These are phyloP conservation scores for Tulasnella sp. DNA, from an alignment of 768 basidiomycete genomes.

Conservation along the genomic window DNA sequence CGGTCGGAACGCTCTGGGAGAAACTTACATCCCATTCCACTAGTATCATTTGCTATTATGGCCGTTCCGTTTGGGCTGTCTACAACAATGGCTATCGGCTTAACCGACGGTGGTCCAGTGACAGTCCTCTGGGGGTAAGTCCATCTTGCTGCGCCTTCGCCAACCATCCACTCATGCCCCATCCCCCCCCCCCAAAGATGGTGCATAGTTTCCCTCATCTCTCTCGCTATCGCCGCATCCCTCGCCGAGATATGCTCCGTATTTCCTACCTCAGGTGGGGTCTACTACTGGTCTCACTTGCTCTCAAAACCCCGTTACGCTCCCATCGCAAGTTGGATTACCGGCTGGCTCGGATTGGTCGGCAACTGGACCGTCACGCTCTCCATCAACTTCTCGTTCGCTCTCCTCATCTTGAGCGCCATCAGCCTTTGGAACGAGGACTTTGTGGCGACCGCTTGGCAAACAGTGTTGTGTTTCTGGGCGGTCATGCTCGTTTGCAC, in stretches of 20 bases:
- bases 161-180: not conserved
- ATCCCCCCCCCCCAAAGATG: not conserved
- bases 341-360: conserved; percentile 64
- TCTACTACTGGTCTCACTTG: conserved; percentile 54
- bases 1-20: not conserved
- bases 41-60: conserved; percentile 17
- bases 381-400: conserved; percentile 62
- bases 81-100: conserved; percentile 21
- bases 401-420: conserved; percentile 58
- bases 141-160: not conserved
- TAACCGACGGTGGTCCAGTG: conserved; percentile 21
- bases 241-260: conserved; percentile 23
- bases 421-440: conserved; percentile 54
- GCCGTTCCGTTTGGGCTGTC: conserved; percentile 16
- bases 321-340: conserved; percentile 57
- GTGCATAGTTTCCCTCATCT: conserved; percentile 22
- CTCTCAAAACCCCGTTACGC: conserved; percentile 51
- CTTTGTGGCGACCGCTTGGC: conserved; percentile 56
- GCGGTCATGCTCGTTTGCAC: conserved; percentile 49
- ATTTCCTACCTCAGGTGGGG: conserved; percentile 19
- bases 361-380: conserved; percentile 67
- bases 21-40: not conserved
- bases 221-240: conserved; percentile 13
- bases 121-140: conserved; percentile 18
- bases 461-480: conserved; percentile 56